Evolutionary conservation across 139 green algal genomes (phyloP), one percentile per base, ranked within the genome.

Genomic region (Astrephomene gubernaculifera): DNA sequence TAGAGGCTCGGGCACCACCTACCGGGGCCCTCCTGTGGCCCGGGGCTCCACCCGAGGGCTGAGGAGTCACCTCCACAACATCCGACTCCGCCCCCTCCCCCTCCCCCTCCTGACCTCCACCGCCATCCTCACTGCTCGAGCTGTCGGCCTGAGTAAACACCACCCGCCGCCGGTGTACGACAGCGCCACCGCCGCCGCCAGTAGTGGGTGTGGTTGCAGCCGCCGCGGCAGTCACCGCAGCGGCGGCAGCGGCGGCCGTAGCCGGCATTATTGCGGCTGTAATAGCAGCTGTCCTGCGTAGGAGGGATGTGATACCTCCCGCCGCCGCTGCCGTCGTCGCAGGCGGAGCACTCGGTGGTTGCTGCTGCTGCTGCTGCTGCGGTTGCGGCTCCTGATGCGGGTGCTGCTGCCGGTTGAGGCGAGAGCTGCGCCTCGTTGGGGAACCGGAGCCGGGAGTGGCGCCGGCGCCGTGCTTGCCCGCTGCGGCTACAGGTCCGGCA

Each of bases 91-190:
- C 49, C 12, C 49, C 49, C 12, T 57, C 49, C 12, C 17, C 12
- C 49, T 12, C 49, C 49, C 49, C 49, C 49, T 57, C 49, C 12
- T 57, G 49, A n/a, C n/a, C n/a, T n/a, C n/a, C n/a, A 5, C 21
- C 57, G 57, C n/a, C 14, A 19, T 65, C 57, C 21, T 25, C 57
- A n/a, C 57, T 24, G 21, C 57, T 65, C 21, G 71, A 45, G 71
- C 71, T 80, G 49, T 45, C 65, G 49, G 49, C 31, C 44, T 65
- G 45, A 45, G 65, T 45, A 31, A 80, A 80, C 45, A 80, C 71
- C 49, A 80, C 71, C n/a, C 71, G 71, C 9, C 71, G 71, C n/a
- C 71, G 71, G 71, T 80, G 71, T n/a, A 80, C 53, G n/a, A 80
- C n/a, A 6, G n/a, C 63, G 29, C n/a, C n/a, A 14, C 38, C 71